These are phyloP conservation scores for Erucastrum elatum DNA, from an alignment of 345 rosid genomes.

Conservation along the genomic window DNA sequence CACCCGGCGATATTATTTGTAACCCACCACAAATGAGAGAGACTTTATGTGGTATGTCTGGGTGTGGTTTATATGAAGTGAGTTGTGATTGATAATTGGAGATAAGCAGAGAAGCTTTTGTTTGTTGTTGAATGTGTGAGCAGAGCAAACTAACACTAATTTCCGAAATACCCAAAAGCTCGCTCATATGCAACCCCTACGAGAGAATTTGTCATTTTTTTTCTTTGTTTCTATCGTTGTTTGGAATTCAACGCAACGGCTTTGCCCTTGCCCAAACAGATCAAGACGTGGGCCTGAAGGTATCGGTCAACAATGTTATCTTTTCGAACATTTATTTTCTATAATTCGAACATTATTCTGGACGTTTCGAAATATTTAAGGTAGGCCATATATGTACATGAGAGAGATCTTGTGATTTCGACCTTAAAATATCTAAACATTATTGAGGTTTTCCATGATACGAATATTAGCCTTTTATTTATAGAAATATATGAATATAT, in stretches of 20 bases:
- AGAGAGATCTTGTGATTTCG: background rate
- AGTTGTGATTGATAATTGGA: background rate
- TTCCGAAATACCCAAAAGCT: constrained; percentile 40
- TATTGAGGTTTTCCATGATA: background rate
- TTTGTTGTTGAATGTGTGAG: constrained; percentile 13
- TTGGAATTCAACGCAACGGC: background rate
- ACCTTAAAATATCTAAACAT: background rate
- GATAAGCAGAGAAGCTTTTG: background rate
- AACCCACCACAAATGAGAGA: constrained; percentile 54
- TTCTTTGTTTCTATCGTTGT: background rate
- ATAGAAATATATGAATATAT: background rate
- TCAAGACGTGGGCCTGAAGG: background rate
- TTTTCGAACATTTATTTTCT: background rate
- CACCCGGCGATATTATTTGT: constrained; percentile 97
- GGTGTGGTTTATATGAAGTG: background rate
- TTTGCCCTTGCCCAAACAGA: background rate
- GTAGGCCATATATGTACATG: background rate
- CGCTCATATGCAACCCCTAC: background rate
- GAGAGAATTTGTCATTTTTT: background rate
- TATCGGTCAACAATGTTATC: background rate
- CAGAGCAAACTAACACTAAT: constrained; percentile 84
- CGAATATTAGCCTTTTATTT: background rate
- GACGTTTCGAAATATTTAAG: background rate
- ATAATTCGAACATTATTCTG: background rate
- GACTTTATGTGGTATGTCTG: background rate